Conservation (phyloP, 2,329 filamentous ascomycete species). For the Microdochium bolleyi region DNA sequence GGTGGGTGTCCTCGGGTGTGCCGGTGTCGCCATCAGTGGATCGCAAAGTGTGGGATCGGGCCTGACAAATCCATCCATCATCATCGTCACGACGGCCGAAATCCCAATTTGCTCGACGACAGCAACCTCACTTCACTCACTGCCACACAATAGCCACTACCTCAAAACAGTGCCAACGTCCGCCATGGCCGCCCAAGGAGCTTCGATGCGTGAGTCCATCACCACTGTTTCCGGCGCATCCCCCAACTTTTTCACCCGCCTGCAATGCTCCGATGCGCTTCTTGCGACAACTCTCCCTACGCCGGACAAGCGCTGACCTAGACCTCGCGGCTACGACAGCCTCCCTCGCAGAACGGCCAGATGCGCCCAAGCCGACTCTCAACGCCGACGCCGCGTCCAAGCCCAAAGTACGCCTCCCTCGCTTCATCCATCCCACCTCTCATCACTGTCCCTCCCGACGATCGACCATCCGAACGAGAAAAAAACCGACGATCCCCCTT, state of each 20-base stretch:
- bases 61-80: neutral
- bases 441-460: too few species aligned
- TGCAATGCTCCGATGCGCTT: too few species aligned
- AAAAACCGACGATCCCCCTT: too few species aligned
- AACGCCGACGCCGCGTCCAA: slow-evolving; percentile 15
- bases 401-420: slow-evolving; percentile 18
- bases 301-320: neutral
- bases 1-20: too few species aligned
- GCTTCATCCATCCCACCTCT: neutral
- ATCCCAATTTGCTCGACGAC: too few species aligned
- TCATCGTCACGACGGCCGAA: neutral
- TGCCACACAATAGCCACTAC: neutral
- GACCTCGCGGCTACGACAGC: slow-evolving; percentile 9
- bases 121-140: neutral
- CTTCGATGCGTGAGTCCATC: neutral
- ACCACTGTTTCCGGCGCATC: slow-evolving; percentile 4
- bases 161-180: neutral
- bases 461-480: too few species aligned
- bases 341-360: slow-evolving; percentile 15
- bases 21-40: too few species aligned
- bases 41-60: neutral
- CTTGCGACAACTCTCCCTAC: too few species aligned
- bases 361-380: slow-evolving; percentile 10
- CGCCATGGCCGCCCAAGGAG: neutral
- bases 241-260: too few species aligned